A percentile compares a stretch with the other conserved stretches of the same genome.
These are phyloP conservation scores for Sporothrix pseudoabietina DNA, from an alignment of 2,329 filamentous ascomycete species.

Conservation along the genomic window DNA sequence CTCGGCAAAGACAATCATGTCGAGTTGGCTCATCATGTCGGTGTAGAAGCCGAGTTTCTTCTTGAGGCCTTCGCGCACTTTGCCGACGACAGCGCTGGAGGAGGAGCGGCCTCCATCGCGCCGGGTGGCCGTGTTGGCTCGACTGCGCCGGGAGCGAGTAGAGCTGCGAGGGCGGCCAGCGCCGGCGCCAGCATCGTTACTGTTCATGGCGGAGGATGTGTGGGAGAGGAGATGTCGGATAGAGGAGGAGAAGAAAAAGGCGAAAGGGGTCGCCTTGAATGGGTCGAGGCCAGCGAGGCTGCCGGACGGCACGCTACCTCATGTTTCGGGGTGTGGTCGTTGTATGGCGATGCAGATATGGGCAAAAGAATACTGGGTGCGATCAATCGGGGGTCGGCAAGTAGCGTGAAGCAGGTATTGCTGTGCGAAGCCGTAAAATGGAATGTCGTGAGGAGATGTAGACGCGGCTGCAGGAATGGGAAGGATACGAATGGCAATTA, in stretches of 20 bases:
- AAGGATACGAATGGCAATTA: background rate
- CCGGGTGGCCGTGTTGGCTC: slow-evolving; percentile 16
- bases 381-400: background rate
- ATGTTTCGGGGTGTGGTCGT: slow-evolving; percentile 25
- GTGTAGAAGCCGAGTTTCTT: slow-evolving; percentile 64
- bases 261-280: background rate
- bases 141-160: slow-evolving; percentile 22
- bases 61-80: slow-evolving; percentile 43
- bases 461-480: slow-evolving; percentile 7
- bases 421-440: background rate
- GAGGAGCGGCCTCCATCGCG: slow-evolving; percentile 4
- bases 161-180: slow-evolving; percentile 21
- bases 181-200: slow-evolving; percentile 12
- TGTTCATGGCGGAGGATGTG: slow-evolving; percentile 23
- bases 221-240: too few species aligned
- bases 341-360: background rate
- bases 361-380: too few species aligned
- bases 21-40: slow-evolving; percentile 62
- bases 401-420: background rate
- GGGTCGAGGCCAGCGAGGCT: slow-evolving; percentile 23
- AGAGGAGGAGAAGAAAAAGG: background rate
- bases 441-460: background rate
- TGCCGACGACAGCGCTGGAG: slow-evolving; percentile 35
- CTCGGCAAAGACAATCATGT: slow-evolving; percentile 65
- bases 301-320: slow-evolving; percentile 27